Evolutionary conservation across 306 rosid species (phyloP).

Genomic region (Acmispon strigosus): DNA sequence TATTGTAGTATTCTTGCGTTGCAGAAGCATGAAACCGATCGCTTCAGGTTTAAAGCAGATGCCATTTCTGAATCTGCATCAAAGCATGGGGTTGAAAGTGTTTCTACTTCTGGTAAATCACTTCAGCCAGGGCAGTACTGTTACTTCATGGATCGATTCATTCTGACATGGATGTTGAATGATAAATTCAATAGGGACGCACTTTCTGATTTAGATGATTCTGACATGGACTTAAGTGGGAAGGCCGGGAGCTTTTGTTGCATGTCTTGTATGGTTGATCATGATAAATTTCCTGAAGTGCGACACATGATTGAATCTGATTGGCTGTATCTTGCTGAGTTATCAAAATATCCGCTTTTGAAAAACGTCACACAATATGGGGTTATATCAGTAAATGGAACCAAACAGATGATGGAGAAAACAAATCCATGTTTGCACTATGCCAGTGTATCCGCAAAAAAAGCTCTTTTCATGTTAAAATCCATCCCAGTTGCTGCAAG

Average conservation of each 20-base stretch:
- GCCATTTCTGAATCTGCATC: slow-evolving; percentile 22
- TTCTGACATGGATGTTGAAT: slow-evolving; percentile 53
- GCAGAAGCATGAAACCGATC: slow-evolving; percentile 60
- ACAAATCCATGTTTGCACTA: slow-evolving; percentile 32
- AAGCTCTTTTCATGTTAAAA: slow-evolving; percentile 50
- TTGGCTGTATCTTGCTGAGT: slow-evolving; percentile 76
- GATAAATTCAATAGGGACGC: slow-evolving; percentile 21
- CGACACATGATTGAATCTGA: slow-evolving; percentile 80
- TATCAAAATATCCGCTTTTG: slow-evolving; percentile 33
- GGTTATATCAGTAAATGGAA: not conserved
- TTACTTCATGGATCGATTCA: slow-evolving; percentile 80
- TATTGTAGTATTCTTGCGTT: slow-evolving; percentile 36
- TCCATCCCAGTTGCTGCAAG: slow-evolving; percentile 82
- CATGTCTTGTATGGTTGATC: slow-evolving; percentile 32
- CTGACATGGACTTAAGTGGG: slow-evolving; percentile 17
- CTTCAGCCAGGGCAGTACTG: slow-evolving; percentile 45
- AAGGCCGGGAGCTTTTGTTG: slow-evolving; percentile 19
- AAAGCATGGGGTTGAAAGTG: slow-evolving; percentile 32
- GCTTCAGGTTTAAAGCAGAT: slow-evolving; percentile 52
- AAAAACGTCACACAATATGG: slow-evolving; percentile 20
- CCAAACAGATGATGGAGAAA: slow-evolving; percentile 27
- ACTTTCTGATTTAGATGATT: slow-evolving; percentile 20
- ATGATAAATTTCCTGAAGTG: slow-evolving; percentile 30
- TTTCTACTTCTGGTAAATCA: slow-evolving; percentile 28
- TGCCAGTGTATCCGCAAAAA: slow-evolving; percentile 58